These are phyloP conservation scores for Rheum nobile DNA, from an alignment of 148 eudicot species.

Conservation along the genomic window DNA sequence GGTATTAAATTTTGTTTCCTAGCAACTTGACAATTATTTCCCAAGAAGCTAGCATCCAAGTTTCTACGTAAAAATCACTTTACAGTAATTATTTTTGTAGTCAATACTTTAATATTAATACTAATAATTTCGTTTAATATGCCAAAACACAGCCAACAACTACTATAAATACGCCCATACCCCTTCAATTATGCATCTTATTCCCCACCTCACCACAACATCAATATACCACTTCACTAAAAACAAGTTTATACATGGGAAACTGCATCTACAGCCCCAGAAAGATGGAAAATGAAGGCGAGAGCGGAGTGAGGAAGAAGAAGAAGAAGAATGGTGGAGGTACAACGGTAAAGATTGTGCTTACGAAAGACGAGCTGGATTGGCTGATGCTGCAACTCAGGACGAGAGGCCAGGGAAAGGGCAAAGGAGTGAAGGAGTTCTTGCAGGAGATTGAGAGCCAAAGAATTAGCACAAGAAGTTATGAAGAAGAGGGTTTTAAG, in stretches of 20 bases:
- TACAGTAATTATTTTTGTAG: neutral
- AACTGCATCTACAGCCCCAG: conserved; percentile 24
- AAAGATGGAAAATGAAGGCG: conserved; percentile 8
- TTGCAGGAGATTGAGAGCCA: conserved; percentile 44
- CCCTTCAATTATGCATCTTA: neutral
- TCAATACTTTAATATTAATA: neutral
- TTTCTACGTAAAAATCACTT: conserved; percentile 4
- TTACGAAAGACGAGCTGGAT: conserved; percentile 68
- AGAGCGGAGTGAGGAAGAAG: neutral
- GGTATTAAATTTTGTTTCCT: neutral
- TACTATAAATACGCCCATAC: neutral
- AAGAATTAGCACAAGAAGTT: conserved; percentile 13
- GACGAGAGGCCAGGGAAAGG: conserved; percentile 10
- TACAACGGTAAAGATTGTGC: conserved; percentile 53
- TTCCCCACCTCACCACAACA: neutral
- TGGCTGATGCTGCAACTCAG: conserved; percentile 41
- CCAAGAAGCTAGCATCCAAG: neutral
- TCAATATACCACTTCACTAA: neutral
- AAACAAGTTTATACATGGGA: conserved; percentile 28
- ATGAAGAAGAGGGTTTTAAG: neutral
- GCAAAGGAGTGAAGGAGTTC: conserved; percentile 31
- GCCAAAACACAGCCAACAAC: neutral
- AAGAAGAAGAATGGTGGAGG: neutral
- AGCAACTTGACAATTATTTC: conserved; percentile 2
- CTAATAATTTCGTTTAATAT: neutral